These are phyloP conservation scores for Lithocarpus polystachyus DNA, from an alignment of 306 rosid genomes.

Conservation along the genomic window DNA sequence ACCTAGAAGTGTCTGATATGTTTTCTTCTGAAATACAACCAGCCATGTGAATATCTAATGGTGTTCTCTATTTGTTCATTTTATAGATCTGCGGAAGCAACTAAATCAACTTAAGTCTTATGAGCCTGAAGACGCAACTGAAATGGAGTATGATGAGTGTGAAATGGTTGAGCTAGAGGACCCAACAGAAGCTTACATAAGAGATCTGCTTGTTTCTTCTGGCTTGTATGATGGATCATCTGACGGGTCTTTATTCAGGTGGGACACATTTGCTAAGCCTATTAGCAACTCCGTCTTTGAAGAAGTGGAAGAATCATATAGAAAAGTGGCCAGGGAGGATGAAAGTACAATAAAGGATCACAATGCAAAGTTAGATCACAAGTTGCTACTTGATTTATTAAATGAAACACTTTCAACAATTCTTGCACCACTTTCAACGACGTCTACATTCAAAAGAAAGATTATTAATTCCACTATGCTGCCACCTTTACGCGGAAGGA, in stretches of 20 bases:
- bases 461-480: constrained; percentile 32
- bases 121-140: constrained; percentile 38
- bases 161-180: constrained; percentile 54
- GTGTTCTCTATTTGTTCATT: constrained; percentile 19
- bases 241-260: constrained; percentile 53
- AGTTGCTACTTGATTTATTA: constrained; percentile 60
- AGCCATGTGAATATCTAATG: constrained; percentile 16
- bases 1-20: background rate
- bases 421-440: constrained; percentile 54
- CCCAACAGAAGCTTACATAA: constrained; percentile 78
- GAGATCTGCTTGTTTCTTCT: constrained; percentile 81
- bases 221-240: constrained; percentile 86
- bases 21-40: background rate
- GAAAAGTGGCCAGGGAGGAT: constrained; percentile 34
- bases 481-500: constrained; percentile 59
- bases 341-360: constrained; percentile 38
- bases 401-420: constrained; percentile 73
- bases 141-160: constrained; percentile 42
- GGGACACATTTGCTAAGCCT: constrained; percentile 59
- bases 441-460: constrained; percentile 55
- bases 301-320: constrained; percentile 79
- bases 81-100: constrained; percentile 78
- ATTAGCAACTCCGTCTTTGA: constrained; percentile 68
- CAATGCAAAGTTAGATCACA: constrained; percentile 47
- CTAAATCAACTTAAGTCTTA: constrained; percentile 75